phyloP scores from a whole-genome alignment of 2,329 filamentous ascomycete species.

The Esteya vermicola region DNA sequence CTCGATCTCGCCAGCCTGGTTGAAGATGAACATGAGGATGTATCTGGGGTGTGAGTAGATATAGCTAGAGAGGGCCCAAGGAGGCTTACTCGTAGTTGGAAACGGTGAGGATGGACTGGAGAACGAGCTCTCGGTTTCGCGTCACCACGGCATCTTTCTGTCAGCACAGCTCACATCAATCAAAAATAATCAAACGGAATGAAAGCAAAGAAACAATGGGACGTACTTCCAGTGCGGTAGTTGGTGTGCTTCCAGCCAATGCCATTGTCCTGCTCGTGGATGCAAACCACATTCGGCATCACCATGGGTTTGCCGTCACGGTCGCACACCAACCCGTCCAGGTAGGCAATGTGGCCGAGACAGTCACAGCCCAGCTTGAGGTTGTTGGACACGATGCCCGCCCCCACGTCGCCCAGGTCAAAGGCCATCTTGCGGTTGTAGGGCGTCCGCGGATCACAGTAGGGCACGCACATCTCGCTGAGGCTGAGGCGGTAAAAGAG shows the following conservation, averaged over 20 bases:
- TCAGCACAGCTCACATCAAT: too few relatives aligned
- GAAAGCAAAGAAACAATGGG: too few relatives aligned
- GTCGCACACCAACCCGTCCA: slow-evolving; percentile 76
- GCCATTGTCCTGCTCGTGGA: slow-evolving; percentile 84
- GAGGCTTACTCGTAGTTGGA: slow-evolving; percentile 80
- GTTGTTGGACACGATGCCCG: slow-evolving; percentile 72
- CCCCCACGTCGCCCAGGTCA: slow-evolving; percentile 60
- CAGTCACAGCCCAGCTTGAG: slow-evolving; percentile 68
- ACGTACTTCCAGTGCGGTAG: slow-evolving; percentile 79
- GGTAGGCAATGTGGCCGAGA: slow-evolving; percentile 82
- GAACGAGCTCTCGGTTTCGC: slow-evolving; percentile 68
- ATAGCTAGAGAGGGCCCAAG: too few relatives aligned
- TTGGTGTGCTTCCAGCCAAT: slow-evolving; percentile 92
- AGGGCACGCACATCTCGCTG: slow-evolving; percentile 89
- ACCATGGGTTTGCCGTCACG: slow-evolving; percentile 57
- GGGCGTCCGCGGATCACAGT: slow-evolving; percentile 66
- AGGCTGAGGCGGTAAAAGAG: slow-evolving; percentile 82
- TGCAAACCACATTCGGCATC: slow-evolving; percentile 88
- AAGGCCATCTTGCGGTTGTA: slow-evolving; percentile 74
- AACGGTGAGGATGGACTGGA: slow-evolving; percentile 87
- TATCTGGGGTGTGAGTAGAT: too few relatives aligned
- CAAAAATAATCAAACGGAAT: too few relatives aligned
- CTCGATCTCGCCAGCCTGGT: slow-evolving; percentile 82
- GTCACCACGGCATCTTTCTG: slow-evolving; percentile 79
- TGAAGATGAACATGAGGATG: slow-evolving; percentile 39